Conservation (phyloP, 2,329 filamentous ascomycete genomes). For the Thelonectria olida region DNA sequence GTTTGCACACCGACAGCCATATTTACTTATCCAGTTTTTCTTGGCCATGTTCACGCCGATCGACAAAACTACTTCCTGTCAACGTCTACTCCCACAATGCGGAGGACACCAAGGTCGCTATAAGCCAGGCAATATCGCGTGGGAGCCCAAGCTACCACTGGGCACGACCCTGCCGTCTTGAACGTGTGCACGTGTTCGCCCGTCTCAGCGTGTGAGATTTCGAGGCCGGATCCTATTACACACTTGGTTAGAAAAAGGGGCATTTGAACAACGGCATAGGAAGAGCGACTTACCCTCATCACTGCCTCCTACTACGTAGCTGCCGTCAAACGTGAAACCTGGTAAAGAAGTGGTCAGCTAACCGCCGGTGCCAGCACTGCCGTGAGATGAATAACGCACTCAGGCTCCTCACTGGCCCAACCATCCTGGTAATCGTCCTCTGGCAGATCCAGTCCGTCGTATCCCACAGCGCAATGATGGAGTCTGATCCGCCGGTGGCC, state of each 20-base stretch:
- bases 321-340: conserved; percentile 83
- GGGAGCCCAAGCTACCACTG: conserved; percentile 80
- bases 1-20: too few relatives aligned
- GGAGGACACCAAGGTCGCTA: conserved; percentile 72
- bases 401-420: conserved; percentile 75
- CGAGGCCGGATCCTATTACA: conserved; percentile 66
- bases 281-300: conserved; percentile 67
- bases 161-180: conserved; percentile 71
- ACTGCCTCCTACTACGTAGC: conserved; percentile 77
- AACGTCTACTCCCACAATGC: conserved; percentile 71
- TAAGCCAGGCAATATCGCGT: conserved; percentile 79
- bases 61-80: conserved; percentile 51
- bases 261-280: background rate
- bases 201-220: conserved; percentile 77
- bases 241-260: background rate
- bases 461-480: conserved; percentile 80
- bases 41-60: too few relatives aligned
- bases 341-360: conserved; percentile 23
- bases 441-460: conserved; percentile 81
- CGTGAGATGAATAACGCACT: conserved; percentile 54
- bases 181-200: conserved; percentile 78
- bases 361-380: background rate
- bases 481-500: conserved; percentile 79
- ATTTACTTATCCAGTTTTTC: background rate
- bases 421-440: conserved; percentile 74